Conservation (phyloP, 2,329 filamentous ascomycete genomes). For the Alternaria triticina region DNA sequence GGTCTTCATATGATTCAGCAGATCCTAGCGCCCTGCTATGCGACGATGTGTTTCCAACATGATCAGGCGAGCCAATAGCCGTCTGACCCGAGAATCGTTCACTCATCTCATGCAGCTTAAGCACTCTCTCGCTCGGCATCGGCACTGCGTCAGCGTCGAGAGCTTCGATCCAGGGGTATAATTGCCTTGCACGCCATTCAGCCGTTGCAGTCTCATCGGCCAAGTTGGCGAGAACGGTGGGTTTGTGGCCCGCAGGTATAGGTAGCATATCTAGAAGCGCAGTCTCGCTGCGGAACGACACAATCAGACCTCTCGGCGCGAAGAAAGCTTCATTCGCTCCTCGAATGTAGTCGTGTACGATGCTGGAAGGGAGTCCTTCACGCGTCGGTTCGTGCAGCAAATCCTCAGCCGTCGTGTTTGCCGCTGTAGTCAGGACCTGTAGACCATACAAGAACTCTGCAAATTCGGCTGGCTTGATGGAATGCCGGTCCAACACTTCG, state of each 20-base stretch:
- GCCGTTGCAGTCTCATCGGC: conserved; percentile 17
- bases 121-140: conserved; percentile 16
- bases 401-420: conserved; percentile 10
- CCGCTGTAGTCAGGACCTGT: conserved; percentile 33
- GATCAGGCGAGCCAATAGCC: neutral
- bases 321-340: conserved; percentile 43
- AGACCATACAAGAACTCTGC: conserved; percentile 43
- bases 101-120: conserved; percentile 25
- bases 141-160: conserved; percentile 30
- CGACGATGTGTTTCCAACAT: neutral
- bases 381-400: conserved; percentile 4
- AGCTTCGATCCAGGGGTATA: conserved; percentile 40
- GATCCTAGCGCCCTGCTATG: conserved; percentile 1
- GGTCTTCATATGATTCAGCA: conserved; percentile 21
- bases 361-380: neutral
- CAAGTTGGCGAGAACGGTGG: conserved; percentile 24
- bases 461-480: conserved; percentile 38
- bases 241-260: conserved; percentile 32
- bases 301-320: conserved; percentile 35
- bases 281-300: conserved; percentile 33
- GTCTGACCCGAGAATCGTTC: conserved; percentile 10
- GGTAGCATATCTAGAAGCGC: conserved; percentile 26
- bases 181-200: conserved; percentile 27
- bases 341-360: conserved; percentile 36
- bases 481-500: conserved; percentile 36